phyloP scores from a whole-genome alignment of 2,329 filamentous ascomycete species.

The Paecilomyces variotii region DNA sequence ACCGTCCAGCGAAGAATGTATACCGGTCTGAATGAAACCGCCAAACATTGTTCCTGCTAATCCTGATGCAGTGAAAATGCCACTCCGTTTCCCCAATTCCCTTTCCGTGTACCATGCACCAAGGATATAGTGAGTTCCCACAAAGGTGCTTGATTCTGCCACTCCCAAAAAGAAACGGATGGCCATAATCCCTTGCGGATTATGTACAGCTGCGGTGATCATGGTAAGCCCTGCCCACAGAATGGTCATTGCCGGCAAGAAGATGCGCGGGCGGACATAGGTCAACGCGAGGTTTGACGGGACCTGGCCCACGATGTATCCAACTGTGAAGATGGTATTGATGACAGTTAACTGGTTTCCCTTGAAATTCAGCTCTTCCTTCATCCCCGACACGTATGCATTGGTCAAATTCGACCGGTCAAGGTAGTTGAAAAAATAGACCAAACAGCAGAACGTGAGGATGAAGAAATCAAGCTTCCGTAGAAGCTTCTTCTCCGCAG shows the following conservation, averaged over 20 bases:
- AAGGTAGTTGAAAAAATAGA: slow-evolving; percentile 25
- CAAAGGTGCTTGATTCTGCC: slow-evolving; percentile 20
- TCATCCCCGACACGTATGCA: slow-evolving; percentile 32
- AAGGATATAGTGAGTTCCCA: slow-evolving; percentile 17
- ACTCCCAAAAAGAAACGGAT: slow-evolving; percentile 20
- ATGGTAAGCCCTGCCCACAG: slow-evolving; percentile 23
- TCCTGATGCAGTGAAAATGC: slow-evolving; percentile 16
- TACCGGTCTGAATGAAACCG: slow-evolving; percentile 15
- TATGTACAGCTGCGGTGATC: not conserved
- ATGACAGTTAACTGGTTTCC: slow-evolving; percentile 30
- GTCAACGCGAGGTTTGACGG: slow-evolving; percentile 40
- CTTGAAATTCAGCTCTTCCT: slow-evolving; percentile 27
- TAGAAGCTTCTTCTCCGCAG: slow-evolving; percentile 10
- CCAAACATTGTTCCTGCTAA: slow-evolving; percentile 14
- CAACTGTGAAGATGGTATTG: slow-evolving; percentile 38
- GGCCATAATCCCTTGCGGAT: slow-evolving; percentile 7
- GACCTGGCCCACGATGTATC: slow-evolving; percentile 39
- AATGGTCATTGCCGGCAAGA: slow-evolving; percentile 31
- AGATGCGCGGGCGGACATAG: slow-evolving; percentile 35
- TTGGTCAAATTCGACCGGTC: slow-evolving; percentile 38
- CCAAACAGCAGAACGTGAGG: not conserved
- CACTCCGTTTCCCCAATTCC: slow-evolving; percentile 17
- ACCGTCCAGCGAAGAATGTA: slow-evolving; percentile 16
- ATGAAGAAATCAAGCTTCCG: slow-evolving; percentile 1
- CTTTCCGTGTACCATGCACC: slow-evolving; percentile 18